Evolutionary conservation across 768 basidiomycete species (phyloP).

Genomic region (Termitomyces sp.): DNA sequence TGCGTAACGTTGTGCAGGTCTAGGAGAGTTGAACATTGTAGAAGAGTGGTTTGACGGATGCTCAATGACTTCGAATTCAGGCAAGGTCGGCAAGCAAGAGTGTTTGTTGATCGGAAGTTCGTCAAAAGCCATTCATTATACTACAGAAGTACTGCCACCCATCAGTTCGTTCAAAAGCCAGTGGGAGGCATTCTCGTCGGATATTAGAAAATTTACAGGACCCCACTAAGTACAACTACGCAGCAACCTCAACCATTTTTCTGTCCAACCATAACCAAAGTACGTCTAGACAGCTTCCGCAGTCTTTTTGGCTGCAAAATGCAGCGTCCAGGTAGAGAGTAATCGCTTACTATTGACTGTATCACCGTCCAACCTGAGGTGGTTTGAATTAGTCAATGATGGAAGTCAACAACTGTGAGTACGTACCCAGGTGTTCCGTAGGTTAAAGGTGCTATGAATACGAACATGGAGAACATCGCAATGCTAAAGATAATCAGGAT

Average conservation of each 20-base stretch:
- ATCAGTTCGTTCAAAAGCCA: not conserved
- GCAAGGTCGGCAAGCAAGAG: conserved; percentile 1
- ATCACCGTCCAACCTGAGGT: conserved; percentile 72
- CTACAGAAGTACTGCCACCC: no score
- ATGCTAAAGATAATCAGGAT: conserved; percentile 55
- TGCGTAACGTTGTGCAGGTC: conserved; percentile 67
- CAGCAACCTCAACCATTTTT: not conserved
- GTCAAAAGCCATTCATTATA: not conserved
- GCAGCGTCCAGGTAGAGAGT: conserved; percentile 89
- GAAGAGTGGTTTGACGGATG: not conserved
- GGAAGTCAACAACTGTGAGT: not conserved
- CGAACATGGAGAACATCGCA: conserved; percentile 59
- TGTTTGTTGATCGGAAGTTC: conserved; percentile 5
- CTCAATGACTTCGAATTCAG: not conserved
- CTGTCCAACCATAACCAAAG: not conserved
- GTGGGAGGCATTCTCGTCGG: not conserved
- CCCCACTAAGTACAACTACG: conserved; percentile 7
- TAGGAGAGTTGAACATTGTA: conserved; percentile 83
- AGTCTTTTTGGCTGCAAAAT: conserved; percentile 77
- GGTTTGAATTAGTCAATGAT: conserved; percentile 13
- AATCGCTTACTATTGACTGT: conserved; percentile 82
- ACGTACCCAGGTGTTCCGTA: conserved; percentile 95
- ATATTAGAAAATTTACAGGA: conserved; percentile 15
- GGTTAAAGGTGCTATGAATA: conserved; percentile 85
- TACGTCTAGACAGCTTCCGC: conserved; percentile 28